phyloP scores from a whole-genome alignment of 2,329 filamentous ascomycete species.

The Xylaria sp. region DNA sequence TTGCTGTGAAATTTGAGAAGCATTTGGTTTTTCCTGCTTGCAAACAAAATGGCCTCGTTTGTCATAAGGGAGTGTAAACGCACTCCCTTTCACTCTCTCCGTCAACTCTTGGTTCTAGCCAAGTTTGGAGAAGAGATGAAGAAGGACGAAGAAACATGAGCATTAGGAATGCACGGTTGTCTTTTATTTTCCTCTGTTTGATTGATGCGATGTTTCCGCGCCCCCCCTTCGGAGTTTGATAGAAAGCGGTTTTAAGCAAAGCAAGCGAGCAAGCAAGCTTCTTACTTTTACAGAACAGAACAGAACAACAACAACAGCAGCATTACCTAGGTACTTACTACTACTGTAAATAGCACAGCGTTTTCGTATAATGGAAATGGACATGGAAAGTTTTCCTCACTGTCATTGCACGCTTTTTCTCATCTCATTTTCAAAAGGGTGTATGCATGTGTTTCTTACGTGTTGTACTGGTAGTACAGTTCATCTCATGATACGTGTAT shows the following conservation, averaged over 20 bases:
- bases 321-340: conserved; percentile 30
- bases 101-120: conserved; percentile 32
- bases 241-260: too few species aligned
- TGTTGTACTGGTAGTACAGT: neutral
- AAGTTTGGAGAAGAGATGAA: conserved; percentile 29
- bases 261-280: too few species aligned
- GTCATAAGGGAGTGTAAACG: conserved; percentile 28
- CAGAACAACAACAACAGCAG: conserved; percentile 27
- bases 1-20: conserved; percentile 29
- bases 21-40: conserved; percentile 28
- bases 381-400: conserved; percentile 29
- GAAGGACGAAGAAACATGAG: too few species aligned
- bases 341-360: conserved; percentile 40
- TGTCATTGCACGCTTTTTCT: neutral
- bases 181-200: too few species aligned
- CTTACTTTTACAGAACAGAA: conserved; percentile 26
- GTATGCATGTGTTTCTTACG: neutral
- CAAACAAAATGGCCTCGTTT: conserved; percentile 20
- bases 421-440: neutral
- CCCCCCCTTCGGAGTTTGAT: conserved; percentile 19
- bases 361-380: conserved; percentile 34
- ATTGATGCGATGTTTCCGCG: conserved; percentile 18
- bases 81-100: conserved; percentile 24
- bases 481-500: neutral
- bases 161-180: too few species aligned